phyloP scores from a whole-genome alignment of 352 stramenopile species.

The Globisporangium middletonii region DNA sequence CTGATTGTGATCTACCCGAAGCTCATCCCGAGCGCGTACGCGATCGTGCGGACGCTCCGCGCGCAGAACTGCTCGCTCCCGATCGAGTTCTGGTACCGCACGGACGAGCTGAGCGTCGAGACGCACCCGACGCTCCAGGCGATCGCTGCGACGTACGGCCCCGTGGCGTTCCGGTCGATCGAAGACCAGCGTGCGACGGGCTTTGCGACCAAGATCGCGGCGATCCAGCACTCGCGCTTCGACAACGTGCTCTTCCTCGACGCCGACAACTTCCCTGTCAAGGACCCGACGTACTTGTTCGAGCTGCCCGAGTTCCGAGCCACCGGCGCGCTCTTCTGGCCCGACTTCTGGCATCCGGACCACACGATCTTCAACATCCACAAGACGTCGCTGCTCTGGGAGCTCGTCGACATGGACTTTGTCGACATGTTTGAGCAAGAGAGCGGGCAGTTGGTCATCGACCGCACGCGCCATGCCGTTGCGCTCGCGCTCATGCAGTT shows the following conservation, averaged over 20 bases:
- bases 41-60: constrained; percentile 42
- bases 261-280: constrained; percentile 43
- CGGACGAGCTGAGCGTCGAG: constrained; percentile 6
- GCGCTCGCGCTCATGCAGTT: constrained; percentile 27
- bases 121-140: constrained; percentile 16
- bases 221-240: constrained; percentile 53
- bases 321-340: constrained; percentile 49
- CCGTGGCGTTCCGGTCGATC: constrained; percentile 44
- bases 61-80: constrained; percentile 39
- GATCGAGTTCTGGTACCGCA: constrained; percentile 59
- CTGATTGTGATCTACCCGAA: constrained; percentile 67
- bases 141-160: constrained; percentile 30
- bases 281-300: constrained; percentile 49
- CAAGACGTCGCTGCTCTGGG: constrained; percentile 39
- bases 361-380: constrained; percentile 63
- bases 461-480: constrained; percentile 23
- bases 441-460: constrained; percentile 53
- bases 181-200: constrained; percentile 28
- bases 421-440: constrained; percentile 72
- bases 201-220: constrained; percentile 60
- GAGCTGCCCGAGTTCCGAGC: constrained; percentile 24
- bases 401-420: constrained; percentile 33
- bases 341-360: constrained; percentile 49
- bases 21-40: constrained; percentile 56
- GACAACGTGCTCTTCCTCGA: constrained; percentile 55